A percentile compares a stretch with the other conserved stretches of the same genome.
Evolutionary conservation across 2,329 filamentous ascomycete species (phyloP).

Genomic region (Aspergillus udagawae): DNA sequence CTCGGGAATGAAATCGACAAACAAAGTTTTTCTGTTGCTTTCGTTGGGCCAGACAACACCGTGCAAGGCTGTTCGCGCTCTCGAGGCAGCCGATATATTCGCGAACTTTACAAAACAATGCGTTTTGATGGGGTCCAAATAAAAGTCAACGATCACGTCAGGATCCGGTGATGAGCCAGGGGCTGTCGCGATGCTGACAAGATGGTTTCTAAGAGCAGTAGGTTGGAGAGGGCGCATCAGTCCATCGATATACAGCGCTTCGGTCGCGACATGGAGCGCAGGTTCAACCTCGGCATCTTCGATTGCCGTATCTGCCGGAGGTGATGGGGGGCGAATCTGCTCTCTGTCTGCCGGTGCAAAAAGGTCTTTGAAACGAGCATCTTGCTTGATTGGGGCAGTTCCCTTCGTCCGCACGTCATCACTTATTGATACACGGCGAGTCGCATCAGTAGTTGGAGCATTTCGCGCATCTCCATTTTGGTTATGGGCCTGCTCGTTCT

Average conservation of each 20-base stretch:
- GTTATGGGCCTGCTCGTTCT: slow-evolving; percentile 5
- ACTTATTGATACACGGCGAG: slow-evolving; percentile 1
- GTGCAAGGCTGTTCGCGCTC: slow-evolving; percentile 73
- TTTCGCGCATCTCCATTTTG: slow-evolving; percentile 17
- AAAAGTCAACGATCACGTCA: slow-evolving; percentile 63
- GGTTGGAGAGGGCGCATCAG: slow-evolving; percentile 82
- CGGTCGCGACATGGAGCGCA: slow-evolving; percentile 67
- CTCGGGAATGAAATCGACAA: slow-evolving; percentile 84
- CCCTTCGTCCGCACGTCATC: slow-evolving; percentile 12
- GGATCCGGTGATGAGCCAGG: slow-evolving; percentile 49
- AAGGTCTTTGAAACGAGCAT: slow-evolving; percentile 49
- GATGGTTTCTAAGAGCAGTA: slow-evolving; percentile 62
- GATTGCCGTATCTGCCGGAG: slow-evolving; percentile 23
- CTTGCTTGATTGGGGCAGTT: slow-evolving; percentile 28
- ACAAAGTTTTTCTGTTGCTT: slow-evolving; percentile 74
- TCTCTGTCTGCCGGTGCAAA: slow-evolving; percentile 32
- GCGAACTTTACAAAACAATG: slow-evolving; percentile 79
- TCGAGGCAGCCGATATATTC: slow-evolving; percentile 65
- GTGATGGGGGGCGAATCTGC: slow-evolving; percentile 22
- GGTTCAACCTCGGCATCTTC: slow-evolving; percentile 47
- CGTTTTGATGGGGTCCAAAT: slow-evolving; percentile 79
- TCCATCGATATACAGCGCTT: slow-evolving; percentile 82
- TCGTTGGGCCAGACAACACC: slow-evolving; percentile 82
- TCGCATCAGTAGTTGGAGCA: slow-evolving; percentile 11
- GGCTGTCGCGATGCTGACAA: slow-evolving; percentile 64